phyloP scores from a whole-genome alignment of 257 asterid species.

The Ehretia macrophylla region DNA sequence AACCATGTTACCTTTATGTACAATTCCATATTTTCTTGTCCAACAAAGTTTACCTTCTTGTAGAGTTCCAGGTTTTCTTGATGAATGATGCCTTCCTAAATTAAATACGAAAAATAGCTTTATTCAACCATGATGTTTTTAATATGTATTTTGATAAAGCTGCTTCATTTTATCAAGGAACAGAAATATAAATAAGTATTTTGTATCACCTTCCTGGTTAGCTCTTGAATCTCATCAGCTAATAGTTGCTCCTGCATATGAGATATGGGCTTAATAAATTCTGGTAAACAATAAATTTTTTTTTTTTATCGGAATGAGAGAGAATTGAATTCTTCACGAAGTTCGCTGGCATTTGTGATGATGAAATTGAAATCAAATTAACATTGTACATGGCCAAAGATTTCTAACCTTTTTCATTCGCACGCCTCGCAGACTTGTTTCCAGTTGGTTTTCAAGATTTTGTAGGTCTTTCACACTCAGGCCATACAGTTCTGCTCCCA shows the following conservation, averaged over 20 bases:
- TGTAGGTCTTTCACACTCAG: constrained; percentile 61
- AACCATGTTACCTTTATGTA: constrained; percentile 37
- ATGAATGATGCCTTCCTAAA: constrained; percentile 63
- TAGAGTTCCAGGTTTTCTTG: constrained; percentile 75
- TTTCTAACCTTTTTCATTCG: constrained; percentile 66
- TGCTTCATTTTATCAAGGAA: background rate
- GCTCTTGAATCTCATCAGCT: constrained; percentile 59
- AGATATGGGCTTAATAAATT: too few relatives aligned
- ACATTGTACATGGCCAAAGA: too few relatives aligned
- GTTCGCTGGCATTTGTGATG: too few relatives aligned
- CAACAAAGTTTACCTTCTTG: constrained; percentile 63
- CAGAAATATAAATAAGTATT: too few relatives aligned
- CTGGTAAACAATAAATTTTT: too few relatives aligned
- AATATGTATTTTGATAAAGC: background rate
- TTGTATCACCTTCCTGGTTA: constrained; percentile 50
- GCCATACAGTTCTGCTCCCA: constrained; percentile 80
- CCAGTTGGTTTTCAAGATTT: constrained; percentile 65
- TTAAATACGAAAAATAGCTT: too few relatives aligned
- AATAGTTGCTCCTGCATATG: constrained; percentile 57
- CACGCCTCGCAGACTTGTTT: constrained; percentile 53
- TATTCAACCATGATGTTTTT: background rate
- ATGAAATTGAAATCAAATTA: background rate
- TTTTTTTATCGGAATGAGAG: too few relatives aligned
- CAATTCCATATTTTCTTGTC: constrained; percentile 46
- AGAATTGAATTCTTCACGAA: too few relatives aligned